These are phyloP conservation scores for Diaporthe velutina DNA, from an alignment of 2,329 filamentous ascomycete genomes.

Conservation along the genomic window DNA sequence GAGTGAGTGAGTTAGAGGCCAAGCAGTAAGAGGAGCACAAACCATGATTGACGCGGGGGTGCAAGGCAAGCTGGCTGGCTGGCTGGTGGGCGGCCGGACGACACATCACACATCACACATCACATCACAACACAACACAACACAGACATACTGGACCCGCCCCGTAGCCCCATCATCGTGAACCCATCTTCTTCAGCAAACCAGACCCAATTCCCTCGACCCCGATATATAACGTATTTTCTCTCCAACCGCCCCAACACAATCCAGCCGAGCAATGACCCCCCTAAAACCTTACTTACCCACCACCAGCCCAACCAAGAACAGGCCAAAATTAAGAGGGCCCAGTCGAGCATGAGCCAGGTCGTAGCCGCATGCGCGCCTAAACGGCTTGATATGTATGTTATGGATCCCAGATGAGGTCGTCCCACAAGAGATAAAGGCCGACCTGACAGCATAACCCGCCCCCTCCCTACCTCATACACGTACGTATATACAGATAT, in stretches of 20 bases:
- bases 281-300: background rate
- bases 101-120: conserved; percentile 6
- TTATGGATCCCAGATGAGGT: too few relatives aligned
- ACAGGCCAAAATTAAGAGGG: too few relatives aligned
- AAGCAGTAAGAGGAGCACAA: background rate
- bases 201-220: background rate
- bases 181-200: background rate
- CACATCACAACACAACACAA: conserved; percentile 5
- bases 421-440: too few relatives aligned
- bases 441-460: too few relatives aligned
- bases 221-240: too few relatives aligned
- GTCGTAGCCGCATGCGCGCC: too few relatives aligned
- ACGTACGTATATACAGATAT: too few relatives aligned
- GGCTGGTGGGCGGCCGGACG: background rate
- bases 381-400: too few relatives aligned
- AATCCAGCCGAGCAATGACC: background rate
- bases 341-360: too few relatives aligned
- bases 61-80: too few relatives aligned
- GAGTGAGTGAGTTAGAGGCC: background rate
- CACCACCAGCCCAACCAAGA: background rate
- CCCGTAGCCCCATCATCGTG: background rate
- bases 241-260: background rate
- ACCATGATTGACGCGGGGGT: background rate
- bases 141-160: background rate
- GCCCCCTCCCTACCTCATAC: too few relatives aligned